Conservation (phyloP, 169 alveolate genomes). For the Plasmodium cynomolgi region DNA sequence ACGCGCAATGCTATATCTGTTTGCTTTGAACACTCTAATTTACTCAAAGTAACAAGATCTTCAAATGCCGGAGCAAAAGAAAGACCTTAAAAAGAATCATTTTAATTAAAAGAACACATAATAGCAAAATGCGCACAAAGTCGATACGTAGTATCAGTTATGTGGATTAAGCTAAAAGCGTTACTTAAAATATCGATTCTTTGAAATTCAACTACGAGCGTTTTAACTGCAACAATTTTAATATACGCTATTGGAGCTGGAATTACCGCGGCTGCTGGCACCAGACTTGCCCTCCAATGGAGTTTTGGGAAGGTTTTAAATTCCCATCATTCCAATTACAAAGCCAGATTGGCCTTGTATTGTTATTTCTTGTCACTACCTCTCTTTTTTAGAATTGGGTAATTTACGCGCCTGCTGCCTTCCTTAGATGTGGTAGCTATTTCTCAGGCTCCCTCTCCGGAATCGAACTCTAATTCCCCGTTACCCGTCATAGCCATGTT, state of each 20-base stretch:
- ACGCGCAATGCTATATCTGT: slow-evolving; percentile 79
- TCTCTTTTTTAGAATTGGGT: slow-evolving; percentile 95
- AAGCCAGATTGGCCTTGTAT: slow-evolving; percentile 85
- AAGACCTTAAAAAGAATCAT: no score
- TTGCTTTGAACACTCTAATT: slow-evolving; percentile 94
- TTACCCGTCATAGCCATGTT: slow-evolving; percentile 95
- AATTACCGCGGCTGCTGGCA: slow-evolving; percentile 96
- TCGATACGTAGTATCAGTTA: no score
- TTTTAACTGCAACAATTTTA: slow-evolving; percentile 93
- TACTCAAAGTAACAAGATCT: slow-evolving; percentile 87
- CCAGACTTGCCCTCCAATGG: slow-evolving; percentile 96
- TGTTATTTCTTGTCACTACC: slow-evolving; percentile 95
- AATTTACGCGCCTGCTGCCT: slow-evolving; percentile 97
- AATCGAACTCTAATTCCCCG: slow-evolving; percentile 96
- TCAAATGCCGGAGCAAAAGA: no score
- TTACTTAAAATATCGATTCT: no score
- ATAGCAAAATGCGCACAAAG: no score
- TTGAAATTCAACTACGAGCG: slow-evolving; percentile 89
- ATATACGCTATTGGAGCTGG: slow-evolving; percentile 95
- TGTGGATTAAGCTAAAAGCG: no score
- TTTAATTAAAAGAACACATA: no score
- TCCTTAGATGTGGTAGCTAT: slow-evolving; percentile 94
- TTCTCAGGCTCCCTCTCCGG: slow-evolving; percentile 97
- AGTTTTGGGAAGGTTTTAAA: slow-evolving; percentile 80
- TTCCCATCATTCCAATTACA: slow-evolving; percentile 92